Evolutionary conservation across 2,329 filamentous ascomycete genomes (phyloP).

Genomic region (Alternaria triticina): DNA sequence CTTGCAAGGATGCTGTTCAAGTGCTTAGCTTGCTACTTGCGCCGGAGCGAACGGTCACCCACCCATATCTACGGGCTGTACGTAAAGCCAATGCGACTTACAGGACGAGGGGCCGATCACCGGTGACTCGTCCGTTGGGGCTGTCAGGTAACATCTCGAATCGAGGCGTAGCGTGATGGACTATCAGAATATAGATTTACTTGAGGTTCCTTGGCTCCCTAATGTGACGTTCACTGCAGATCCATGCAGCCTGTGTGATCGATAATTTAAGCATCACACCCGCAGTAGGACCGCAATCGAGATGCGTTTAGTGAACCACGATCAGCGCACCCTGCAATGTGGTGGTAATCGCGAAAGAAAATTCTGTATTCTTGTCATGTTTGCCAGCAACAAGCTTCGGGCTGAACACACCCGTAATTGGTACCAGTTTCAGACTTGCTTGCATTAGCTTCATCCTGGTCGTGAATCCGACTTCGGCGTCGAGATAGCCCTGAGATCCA

Average conservation of each 20-base stretch:
- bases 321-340: not conserved
- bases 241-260: not conserved
- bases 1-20: not conserved
- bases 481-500: not conserved
- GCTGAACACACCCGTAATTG: not conserved
- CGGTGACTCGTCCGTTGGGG: not conserved
- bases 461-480: not conserved
- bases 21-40: not conserved
- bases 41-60: not conserved
- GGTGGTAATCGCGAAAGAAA: not conserved
- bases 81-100: not conserved
- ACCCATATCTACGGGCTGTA: not conserved
- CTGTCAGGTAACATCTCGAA: not conserved
- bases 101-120: not conserved
- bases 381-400: not conserved
- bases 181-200: not conserved
- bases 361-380: not conserved
- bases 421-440: not conserved
- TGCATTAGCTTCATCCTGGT: not conserved
- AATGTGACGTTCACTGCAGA: conserved; percentile 4
- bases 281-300: not conserved
- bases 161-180: not conserved
- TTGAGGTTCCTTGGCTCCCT: not conserved
- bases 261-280: not conserved
- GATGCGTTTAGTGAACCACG: not conserved